Conservation (phyloP, 495 filamentous ascomycete genomes). For the Poronia punctata region DNA sequence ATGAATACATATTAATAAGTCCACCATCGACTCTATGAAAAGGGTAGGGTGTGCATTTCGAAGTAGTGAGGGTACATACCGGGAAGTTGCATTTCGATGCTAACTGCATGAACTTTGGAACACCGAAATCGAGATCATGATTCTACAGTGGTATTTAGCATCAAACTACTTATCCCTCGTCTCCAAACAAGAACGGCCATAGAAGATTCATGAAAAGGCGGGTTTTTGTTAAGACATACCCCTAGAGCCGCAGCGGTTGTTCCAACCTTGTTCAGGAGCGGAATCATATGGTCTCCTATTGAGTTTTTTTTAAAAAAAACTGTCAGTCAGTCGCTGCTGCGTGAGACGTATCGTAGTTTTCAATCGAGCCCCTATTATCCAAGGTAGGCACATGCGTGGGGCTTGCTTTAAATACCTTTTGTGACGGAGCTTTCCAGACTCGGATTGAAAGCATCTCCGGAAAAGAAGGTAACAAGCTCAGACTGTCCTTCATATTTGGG, state of each 20-base stretch:
- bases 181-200: too few species aligned
- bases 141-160: slow-evolving; percentile 44
- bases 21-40: background rate
- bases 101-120: slow-evolving; percentile 66
- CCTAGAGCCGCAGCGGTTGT: slow-evolving; percentile 75
- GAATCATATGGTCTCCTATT: slow-evolving; percentile 71
- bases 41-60: background rate
- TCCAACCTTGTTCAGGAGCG: slow-evolving; percentile 69
- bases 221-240: slow-evolving; percentile 40
- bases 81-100: slow-evolving; percentile 72
- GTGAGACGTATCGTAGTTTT: too few species aligned
- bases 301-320: slow-evolving; percentile 8
- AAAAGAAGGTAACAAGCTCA: slow-evolving; percentile 71
- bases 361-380: too few species aligned
- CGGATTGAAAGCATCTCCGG: slow-evolving; percentile 88
- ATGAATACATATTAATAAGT: background rate
- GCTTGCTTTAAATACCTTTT: slow-evolving; percentile 49
- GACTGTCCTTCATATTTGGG: slow-evolving; percentile 53
- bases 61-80: slow-evolving; percentile 72
- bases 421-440: slow-evolving; percentile 79
- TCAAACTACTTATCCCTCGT: too few species aligned
- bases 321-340: background rate
- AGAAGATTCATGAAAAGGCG: too few species aligned
- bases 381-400: too few species aligned
- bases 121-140: slow-evolving; percentile 93